phyloP scores from a whole-genome alignment of 257 asterid species.

The Osmanthus fragrans region DNA sequence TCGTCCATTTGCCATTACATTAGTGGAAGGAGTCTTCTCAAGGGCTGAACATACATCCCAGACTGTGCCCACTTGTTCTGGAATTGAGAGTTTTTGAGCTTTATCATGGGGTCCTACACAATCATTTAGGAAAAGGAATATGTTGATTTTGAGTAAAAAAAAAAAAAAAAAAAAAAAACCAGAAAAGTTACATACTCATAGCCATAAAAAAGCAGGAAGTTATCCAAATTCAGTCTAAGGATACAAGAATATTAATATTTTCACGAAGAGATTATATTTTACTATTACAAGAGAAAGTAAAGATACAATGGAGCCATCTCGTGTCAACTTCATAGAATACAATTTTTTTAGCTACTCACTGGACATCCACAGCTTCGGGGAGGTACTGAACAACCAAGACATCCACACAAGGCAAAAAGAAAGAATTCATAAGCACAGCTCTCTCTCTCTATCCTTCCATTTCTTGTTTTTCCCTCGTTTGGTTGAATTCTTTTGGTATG shows the following conservation, averaged over 20 bases:
- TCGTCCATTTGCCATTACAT: slow-evolving; percentile 84
- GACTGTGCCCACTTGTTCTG: slow-evolving; percentile 76
- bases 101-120: slow-evolving; percentile 53
- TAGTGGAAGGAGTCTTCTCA: slow-evolving; percentile 80
- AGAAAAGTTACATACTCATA: neutral
- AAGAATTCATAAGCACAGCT: neutral
- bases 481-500: too few relatives aligned
- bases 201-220: neutral
- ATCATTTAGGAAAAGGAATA: slow-evolving; percentile 11
- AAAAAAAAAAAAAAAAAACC: neutral
- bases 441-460: neutral
- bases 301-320: neutral
- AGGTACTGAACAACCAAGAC: neutral
- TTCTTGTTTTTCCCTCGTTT: too few relatives aligned
- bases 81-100: slow-evolving; percentile 50
- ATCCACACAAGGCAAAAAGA: too few relatives aligned
- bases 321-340: neutral
- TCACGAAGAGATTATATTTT: neutral
- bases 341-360: neutral
- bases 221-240: neutral
- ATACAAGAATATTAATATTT: neutral
- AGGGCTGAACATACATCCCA: slow-evolving; percentile 85
- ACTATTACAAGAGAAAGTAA: neutral
- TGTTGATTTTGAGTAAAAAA: neutral
- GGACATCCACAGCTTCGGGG: neutral